phyloP scores from a whole-genome alignment of 768 basidiomycete species.

The Suillus paluster region DNA sequence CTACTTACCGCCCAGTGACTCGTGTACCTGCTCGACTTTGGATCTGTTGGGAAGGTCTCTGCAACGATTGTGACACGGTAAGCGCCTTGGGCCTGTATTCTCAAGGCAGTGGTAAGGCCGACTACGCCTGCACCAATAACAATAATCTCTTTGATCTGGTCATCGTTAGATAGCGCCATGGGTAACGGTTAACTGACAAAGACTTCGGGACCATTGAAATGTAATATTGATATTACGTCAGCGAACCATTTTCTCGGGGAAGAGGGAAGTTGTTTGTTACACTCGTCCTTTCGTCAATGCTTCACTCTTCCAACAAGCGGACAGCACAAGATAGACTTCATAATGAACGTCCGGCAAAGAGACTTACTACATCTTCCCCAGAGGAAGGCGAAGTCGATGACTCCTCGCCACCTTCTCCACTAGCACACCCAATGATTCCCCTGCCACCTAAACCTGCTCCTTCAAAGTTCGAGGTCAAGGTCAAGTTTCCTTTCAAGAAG shows the following conservation, averaged over 20 bases:
- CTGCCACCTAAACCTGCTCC: conserved; percentile 42
- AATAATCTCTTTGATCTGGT: conserved; percentile 31
- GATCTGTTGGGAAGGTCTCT: conserved; percentile 72
- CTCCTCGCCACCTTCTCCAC: conserved; percentile 26
- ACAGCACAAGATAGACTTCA: conserved; percentile 58
- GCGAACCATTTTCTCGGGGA: conserved; percentile 14
- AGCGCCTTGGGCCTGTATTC: conserved; percentile 62
- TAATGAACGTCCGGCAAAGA: conserved; percentile 55
- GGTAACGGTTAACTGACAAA: neutral
- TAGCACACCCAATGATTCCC: conserved; percentile 21
- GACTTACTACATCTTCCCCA: conserved; percentile 62
- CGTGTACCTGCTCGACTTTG: conserved; percentile 74
- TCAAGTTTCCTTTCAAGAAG: conserved; percentile 80
- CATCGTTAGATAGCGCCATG: neutral
- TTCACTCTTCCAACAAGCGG: conserved; percentile 51
- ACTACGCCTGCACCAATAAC: conserved; percentile 65
- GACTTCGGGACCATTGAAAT: conserved; percentile 1
- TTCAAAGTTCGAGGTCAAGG: conserved; percentile 46
- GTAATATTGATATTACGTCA: conserved; percentile 13
- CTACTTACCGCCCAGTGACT: conserved; percentile 79
- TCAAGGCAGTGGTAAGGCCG: conserved; percentile 76
- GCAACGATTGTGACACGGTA: conserved; percentile 74
- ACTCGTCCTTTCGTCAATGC: conserved; percentile 8
- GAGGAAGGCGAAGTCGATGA: conserved; percentile 88
- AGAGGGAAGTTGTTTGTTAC: neutral